Conservation (phyloP, 2,329 filamentous ascomycete genomes). For the Drechslerella stenobrocha region DNA sequence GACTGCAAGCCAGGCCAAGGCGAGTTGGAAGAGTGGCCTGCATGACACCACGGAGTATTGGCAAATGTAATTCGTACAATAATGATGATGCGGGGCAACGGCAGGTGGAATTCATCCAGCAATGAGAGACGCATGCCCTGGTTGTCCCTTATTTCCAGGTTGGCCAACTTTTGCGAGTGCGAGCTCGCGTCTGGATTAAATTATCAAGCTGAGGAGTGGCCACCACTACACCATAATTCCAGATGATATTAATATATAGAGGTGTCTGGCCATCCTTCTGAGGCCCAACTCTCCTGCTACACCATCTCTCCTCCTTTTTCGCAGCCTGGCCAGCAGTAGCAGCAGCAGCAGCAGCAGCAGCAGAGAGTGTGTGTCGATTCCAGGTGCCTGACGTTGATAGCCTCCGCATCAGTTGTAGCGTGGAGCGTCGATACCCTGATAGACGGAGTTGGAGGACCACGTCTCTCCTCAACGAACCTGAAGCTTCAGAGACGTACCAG, state of each 20-base stretch:
- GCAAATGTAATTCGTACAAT: background rate
- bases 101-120: constrained; percentile 41
- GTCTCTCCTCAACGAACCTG: background rate
- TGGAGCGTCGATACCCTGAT: background rate
- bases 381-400: background rate
- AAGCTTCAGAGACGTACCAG: background rate
- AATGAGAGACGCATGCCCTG: constrained; percentile 10
- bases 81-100: constrained; percentile 15
- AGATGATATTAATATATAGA: constrained; percentile 3
- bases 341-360: too few species aligned
- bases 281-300: background rate
- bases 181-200: background rate
- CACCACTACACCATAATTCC: background rate
- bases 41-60: constrained; percentile 1
- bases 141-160: constrained; percentile 1
- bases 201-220: background rate
- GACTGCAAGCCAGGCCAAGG: background rate
- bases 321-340: background rate
- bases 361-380: too few species aligned
- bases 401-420: background rate
- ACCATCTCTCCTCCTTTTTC: background rate
- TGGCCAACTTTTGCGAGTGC: constrained; percentile 5
- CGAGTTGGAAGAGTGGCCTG: background rate
- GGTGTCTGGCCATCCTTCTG: background rate
- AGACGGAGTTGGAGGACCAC: background rate